Evolutionary conservation across 2,329 filamentous ascomycete genomes (phyloP), one percentile per base, ranked within the genome.

Genomic region (Monosporascus sp.): DNA sequence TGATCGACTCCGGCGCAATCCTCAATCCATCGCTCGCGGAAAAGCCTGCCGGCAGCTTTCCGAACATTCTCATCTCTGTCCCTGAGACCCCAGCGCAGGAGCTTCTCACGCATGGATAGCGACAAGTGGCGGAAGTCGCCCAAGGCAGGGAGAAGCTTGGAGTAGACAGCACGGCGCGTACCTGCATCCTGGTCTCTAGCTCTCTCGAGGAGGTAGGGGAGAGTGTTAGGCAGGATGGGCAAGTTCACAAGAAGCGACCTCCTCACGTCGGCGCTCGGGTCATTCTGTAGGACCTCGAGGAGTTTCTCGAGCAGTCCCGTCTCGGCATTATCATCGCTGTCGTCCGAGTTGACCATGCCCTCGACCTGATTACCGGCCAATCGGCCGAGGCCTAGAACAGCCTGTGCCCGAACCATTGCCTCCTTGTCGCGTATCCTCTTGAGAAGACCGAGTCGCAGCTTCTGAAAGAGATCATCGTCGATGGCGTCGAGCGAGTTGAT

Each of bases 1-100:
- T 85, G 80, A 7, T 79, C 75, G 1, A 81, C 77, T 2, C 87
- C 87, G 6, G 89, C 91, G 63, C 92, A 97, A 65, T 97, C 90
- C 66, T 97, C 93, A 56, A 99, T 93, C 94, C 94, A 99, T n/a
- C 90, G 84, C 65, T 97, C 92, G 56, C 88, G 85, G 73, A 99
- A 99, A 6, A 97, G 77, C 46, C 89, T 87, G 7, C 89, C 90
- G 3, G 94, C 89, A 8, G 93, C 93, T 68, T 96, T 96, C 50
- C 92, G 85, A 14, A 99, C 94, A 61, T 88, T 90, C 60, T 97
- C 93, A 60, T 99, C 94, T 69, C 94, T 84, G 68, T 99, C 94
- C 39, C 92, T 85, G 41, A 99, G 76, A 49, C 94, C 94, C 94
- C 94, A 99, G 39, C 94, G 84, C 27, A 99, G 80, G 35, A 99